Evolutionary conservation across 495 filamentous ascomycete species (phyloP).

Genomic region (Hyphodiscus hymeniophilus): DNA sequence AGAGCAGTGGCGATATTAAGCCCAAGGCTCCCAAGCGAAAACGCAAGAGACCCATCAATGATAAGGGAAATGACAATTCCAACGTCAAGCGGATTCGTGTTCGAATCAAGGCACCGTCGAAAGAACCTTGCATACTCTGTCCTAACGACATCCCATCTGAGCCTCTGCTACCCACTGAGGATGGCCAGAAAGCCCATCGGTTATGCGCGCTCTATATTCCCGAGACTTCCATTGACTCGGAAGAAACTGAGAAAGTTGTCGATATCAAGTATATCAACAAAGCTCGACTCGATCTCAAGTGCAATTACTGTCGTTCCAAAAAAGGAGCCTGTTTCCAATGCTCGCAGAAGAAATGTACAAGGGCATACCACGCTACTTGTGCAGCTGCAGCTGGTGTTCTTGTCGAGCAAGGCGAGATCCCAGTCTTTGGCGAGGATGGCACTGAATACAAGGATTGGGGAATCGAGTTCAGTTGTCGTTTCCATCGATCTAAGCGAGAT

Average conservation of each 20-base stretch:
- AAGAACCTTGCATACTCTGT: slow-evolving; percentile 87
- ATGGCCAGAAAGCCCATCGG: slow-evolving; percentile 80
- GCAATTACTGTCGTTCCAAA: slow-evolving; percentile 87
- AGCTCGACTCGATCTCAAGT: slow-evolving; percentile 83
- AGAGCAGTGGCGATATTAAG: slow-evolving; percentile 37
- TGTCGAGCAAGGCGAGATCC: slow-evolving; percentile 75
- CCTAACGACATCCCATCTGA: slow-evolving; percentile 86
- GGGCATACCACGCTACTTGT: slow-evolving; percentile 93
- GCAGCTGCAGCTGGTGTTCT: slow-evolving; percentile 85
- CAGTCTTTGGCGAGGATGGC: slow-evolving; percentile 85
- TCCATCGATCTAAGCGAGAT: slow-evolving; percentile 80
- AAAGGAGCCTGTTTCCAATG: slow-evolving; percentile 96
- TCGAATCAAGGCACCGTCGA: slow-evolving; percentile 57
- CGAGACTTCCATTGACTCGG: slow-evolving; percentile 81
- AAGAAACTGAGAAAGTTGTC: slow-evolving; percentile 59
- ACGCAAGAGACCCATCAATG: slow-evolving; percentile 40
- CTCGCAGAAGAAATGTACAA: slow-evolving; percentile 85
- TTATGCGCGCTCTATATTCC: slow-evolving; percentile 86
- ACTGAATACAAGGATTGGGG: slow-evolving; percentile 82
- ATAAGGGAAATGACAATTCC: slow-evolving; percentile 26
- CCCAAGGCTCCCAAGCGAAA: slow-evolving; percentile 28
- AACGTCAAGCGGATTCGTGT: slow-evolving; percentile 59
- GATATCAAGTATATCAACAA: slow-evolving; percentile 77
- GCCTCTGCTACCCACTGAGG: slow-evolving; percentile 76
- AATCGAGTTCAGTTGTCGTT: slow-evolving; percentile 88